Evolutionary conservation across 352 stramenopile genomes (phyloP), one percentile per base, ranked within the genome.

Genomic region (Thalassiosira livingstoniorum): DNA sequence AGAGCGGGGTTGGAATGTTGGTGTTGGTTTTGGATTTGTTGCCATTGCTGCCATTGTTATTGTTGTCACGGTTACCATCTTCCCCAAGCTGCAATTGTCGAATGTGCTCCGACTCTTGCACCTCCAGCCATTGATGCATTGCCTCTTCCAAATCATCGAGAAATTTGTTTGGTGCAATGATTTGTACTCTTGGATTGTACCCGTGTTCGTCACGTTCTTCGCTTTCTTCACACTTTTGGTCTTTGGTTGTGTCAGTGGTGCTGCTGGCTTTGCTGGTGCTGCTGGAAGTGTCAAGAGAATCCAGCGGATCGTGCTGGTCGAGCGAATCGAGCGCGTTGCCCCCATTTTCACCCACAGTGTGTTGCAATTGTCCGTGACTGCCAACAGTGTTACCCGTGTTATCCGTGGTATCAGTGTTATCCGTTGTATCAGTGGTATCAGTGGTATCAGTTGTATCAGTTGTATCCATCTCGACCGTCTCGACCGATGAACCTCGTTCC

Each of bases 61-160:
- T n/a, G 39, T 23, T 15, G 27, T 35, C 7, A 25, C 13, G 15
- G 21, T 58, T 32, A 29, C 34, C 31, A 39, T 51, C 10, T 2
- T 29, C 60, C 42, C 58, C 31, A 23, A 34, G 13, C 15, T 29
- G n/a, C 42, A 21, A 37, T 34, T 23, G n/a, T 23, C 2, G 1
- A 32, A 23, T 47, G 42, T 65, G 5, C 27, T 67, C 29, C 45
- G 65, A 15, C 67, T 83, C 35, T 34, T 74, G 13, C 0, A 34
- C 11, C 35, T 69, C 15, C 27, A 87, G 23, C 80, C 80, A 87
- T 54, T 87, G 61, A 21, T 53, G 18, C 3, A 85, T n/a, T 60
- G 78, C 60, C 21, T 57, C 35, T 71, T 88, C 70, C 67, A 87
- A 29, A 61, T 87, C 69, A 34, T 87, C 73, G 2, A 91, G 37